Percentiles rank a stretch among this genome's conserved stretches.
Evolutionary conservation across 192 early-diverging fungal genomes (phyloP).

Genomic region (Ambispora gerdemannii): DNA sequence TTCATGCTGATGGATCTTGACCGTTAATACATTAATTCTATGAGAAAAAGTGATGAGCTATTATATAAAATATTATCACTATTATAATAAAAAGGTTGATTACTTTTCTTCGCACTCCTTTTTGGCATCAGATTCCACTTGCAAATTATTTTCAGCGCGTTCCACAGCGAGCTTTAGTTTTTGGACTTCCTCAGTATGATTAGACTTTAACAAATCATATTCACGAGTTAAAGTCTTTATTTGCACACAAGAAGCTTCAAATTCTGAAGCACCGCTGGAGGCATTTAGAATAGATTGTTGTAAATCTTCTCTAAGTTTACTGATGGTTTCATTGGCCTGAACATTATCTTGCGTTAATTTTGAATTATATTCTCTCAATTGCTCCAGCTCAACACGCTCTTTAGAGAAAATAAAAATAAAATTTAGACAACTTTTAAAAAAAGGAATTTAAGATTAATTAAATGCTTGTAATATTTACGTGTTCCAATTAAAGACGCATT

Average conservation of each 20-base stretch:
- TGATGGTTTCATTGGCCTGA: neutral
- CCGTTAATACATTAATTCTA: neutral
- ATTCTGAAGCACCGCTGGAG: neutral
- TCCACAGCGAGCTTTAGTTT: neutral
- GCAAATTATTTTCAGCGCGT: neutral
- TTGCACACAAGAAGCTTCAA: neutral
- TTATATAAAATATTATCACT: neutral
- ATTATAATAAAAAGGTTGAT: neutral
- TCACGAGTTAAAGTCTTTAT: neutral
- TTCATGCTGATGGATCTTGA: neutral
- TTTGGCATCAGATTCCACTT: neutral
- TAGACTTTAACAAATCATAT: neutral
- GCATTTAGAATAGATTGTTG: neutral
- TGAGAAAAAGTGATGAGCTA: neutral
- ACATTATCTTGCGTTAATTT: conserved; percentile 3
- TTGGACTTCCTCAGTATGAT: neutral
- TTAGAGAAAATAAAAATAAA: neutral
- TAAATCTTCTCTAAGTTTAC: neutral
- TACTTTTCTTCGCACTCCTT: conserved; percentile 21
- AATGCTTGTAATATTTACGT: conserved; percentile 16
- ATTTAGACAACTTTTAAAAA: neutral
- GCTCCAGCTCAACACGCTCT: neutral
- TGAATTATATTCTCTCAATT: neutral
- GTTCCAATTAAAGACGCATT: neutral
- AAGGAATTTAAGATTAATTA: neutral